phyloP scores from a whole-genome alignment of 495 filamentous ascomycete genomes.

The Penicillium alfredii region DNA sequence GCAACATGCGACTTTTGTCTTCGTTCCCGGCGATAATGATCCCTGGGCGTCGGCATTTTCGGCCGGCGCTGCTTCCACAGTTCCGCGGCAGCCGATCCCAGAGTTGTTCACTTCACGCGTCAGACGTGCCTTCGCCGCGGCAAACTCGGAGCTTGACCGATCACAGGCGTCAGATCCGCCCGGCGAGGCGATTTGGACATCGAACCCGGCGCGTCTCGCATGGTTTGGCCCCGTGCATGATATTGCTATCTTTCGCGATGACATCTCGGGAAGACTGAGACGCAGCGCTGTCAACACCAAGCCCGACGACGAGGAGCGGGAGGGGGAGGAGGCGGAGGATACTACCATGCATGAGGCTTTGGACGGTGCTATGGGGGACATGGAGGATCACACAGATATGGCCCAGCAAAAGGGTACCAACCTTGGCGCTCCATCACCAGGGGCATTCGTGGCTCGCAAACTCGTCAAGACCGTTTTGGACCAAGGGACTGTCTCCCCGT shows the following conservation, averaged over 20 bases:
- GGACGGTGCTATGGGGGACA: slow-evolving; percentile 9
- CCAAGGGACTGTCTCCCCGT: slow-evolving; percentile 82
- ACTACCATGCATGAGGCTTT: slow-evolving; percentile 16
- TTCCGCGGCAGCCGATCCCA: slow-evolving; percentile 71
- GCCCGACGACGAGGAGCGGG: slow-evolving; percentile 16
- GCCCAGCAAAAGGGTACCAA: slow-evolving; percentile 13
- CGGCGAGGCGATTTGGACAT: slow-evolving; percentile 79
- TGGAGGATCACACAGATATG: no score
- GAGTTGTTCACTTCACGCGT: slow-evolving; percentile 83
- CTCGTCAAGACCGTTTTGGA: slow-evolving; percentile 90
- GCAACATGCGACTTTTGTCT: slow-evolving; percentile 74
- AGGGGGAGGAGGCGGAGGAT: no score
- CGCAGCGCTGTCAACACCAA: slow-evolving; percentile 61
- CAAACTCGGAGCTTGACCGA: slow-evolving; percentile 57
- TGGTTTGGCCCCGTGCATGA: slow-evolving; percentile 84
- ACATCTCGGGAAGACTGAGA: slow-evolving; percentile 69
- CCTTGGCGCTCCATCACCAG: slow-evolving; percentile 34
- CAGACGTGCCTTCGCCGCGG: slow-evolving; percentile 68
- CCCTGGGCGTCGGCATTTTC: slow-evolving; percentile 87
- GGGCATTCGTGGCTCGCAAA: slow-evolving; percentile 61
- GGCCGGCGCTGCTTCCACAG: slow-evolving; percentile 65
- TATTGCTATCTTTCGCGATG: slow-evolving; percentile 78
- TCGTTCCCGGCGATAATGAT: slow-evolving; percentile 94
- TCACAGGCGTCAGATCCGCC: slow-evolving; percentile 37
- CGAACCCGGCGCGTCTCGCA: slow-evolving; percentile 72